phyloP scores from a whole-genome alignment of 805 yeast genomes.

The Saccharomycopsis malanga region DNA sequence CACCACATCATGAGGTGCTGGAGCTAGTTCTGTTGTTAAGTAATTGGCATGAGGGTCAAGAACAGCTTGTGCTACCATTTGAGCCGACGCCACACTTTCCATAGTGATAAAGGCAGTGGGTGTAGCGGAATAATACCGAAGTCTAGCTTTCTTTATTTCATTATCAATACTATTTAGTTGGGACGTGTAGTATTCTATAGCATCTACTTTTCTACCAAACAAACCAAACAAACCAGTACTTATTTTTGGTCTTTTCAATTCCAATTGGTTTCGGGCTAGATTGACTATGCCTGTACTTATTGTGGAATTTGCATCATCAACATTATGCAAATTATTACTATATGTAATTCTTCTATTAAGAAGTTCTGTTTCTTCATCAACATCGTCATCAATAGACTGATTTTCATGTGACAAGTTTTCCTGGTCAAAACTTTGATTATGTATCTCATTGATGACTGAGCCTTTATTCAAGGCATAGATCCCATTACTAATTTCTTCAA shows the following conservation, averaged over 20 bases:
- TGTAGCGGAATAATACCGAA: conserved; percentile 67
- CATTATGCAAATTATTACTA: conserved; percentile 11
- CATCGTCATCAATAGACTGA: conserved; percentile 7
- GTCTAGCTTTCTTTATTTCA: conserved; percentile 58
- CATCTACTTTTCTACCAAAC: conserved; percentile 67
- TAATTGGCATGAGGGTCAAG: conserved; percentile 83
- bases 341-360: conserved; percentile 13
- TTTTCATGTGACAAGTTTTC: background rate
- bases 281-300: conserved; percentile 16
- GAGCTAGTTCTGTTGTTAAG: conserved; percentile 77
- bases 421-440: conserved; percentile 2
- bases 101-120: conserved; percentile 91
- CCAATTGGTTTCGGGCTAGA: conserved; percentile 9
- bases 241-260: conserved; percentile 49
- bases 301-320: conserved; percentile 17
- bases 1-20: conserved; percentile 91
- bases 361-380: conserved; percentile 15
- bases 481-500: conserved; percentile 15
- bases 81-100: conserved; percentile 94
- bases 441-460: conserved; percentile 11
- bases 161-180: conserved; percentile 63
- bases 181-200: conserved; percentile 69
- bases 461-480: conserved; percentile 12
- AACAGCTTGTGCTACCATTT: conserved; percentile 93
- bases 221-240: conserved; percentile 54